Conservation (phyloP, 2,329 filamentous ascomycete genomes). For the Cladophialophora carrionii region DNA sequence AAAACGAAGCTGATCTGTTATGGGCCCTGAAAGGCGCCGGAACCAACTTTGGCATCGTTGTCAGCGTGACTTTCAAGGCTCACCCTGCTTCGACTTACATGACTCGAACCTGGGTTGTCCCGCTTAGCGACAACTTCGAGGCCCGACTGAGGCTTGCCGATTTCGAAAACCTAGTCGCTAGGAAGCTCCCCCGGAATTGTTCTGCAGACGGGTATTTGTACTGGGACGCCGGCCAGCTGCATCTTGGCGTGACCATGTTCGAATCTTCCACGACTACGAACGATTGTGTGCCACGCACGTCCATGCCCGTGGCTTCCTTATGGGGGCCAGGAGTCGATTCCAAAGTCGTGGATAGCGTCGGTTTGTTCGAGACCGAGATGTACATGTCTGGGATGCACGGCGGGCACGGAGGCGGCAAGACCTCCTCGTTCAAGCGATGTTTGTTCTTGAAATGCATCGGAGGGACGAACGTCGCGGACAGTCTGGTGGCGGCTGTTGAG, state of each 20-base stretch:
- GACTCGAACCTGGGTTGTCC: conserved; percentile 49
- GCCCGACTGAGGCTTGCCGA: conserved; percentile 45
- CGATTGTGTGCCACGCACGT: conserved; percentile 23
- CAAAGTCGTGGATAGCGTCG: conserved; percentile 53
- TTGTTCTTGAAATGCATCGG: conserved; percentile 60
- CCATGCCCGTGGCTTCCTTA: conserved; percentile 31
- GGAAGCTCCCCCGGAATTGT: conserved; percentile 47
- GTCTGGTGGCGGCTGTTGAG: conserved; percentile 53
- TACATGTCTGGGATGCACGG: conserved; percentile 64
- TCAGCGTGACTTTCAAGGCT: conserved; percentile 51
- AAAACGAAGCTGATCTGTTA: conserved; percentile 53
- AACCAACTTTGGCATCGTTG: conserved; percentile 48
- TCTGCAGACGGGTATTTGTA: conserved; percentile 64
- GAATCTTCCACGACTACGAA: conserved; percentile 42
- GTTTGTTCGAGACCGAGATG: conserved; percentile 63
- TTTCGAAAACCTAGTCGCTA: conserved; percentile 49
- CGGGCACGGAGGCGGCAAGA: conserved; percentile 62
- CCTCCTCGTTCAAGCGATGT: conserved; percentile 67
- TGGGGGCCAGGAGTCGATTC: conserved; percentile 44
- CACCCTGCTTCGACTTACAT: conserved; percentile 49
- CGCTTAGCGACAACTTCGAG: conserved; percentile 43
- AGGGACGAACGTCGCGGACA: conserved; percentile 40
- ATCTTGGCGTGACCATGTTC: conserved; percentile 58
- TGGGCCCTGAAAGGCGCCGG: conserved; percentile 49
- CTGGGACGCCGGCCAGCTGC: conserved; percentile 50